Base-by-base conservation (phyloP, 2,329 filamentous ascomycete genomes). In the Pseudogymnoascus sp. region DNA sequence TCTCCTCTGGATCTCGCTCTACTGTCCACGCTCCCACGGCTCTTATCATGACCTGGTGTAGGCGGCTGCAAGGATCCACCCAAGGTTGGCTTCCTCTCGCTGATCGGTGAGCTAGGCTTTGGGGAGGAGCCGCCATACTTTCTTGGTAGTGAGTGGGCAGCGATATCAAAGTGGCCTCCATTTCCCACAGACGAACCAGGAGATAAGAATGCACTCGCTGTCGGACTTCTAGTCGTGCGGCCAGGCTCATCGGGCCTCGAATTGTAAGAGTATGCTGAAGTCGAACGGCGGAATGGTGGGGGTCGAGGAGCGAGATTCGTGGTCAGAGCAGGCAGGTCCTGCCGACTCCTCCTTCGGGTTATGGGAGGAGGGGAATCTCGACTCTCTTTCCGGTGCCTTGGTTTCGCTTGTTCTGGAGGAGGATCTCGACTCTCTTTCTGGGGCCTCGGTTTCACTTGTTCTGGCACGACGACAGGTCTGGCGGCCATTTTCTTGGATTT, bases 311-410 rank as follows among this genome's bases (percentile, higher is more conserved):
- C 67, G 6, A 72, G 63, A 60, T 72, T 71, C 5, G 72, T 73
- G 42, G 72, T 66, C n/a, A 73, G 62, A 14, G 63, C 62, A 39
- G 72, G 72, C 38, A 73, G 65, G 61, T 73, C 71, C 45, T 72
- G 69, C 60, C 68, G 68, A 60, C 70, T 73, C 38, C 62, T 63
- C 55, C 64, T 64, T 62, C 68, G 66, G 25, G 58, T 35, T 8
- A 62, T 22, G 3, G 38, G 49, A 33, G 45, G 42, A 19, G 41
- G 42, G 22, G 62, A 55, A 16, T 39, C 16, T 61, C 39, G 41
- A 33, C 22, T 55, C 49, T 55, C 49, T 33, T 55, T 30, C 25
- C 45, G n/a, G n/a, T 55, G 49, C 9, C 49, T 55, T 19, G 25
- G n/a, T 58, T 35, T 62, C 36, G 14, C 16, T 25, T 58, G 16